Percentiles rank a stretch among this genome's conserved stretches.
These are phyloP conservation scores for Aspergillus sp. DNA, from an alignment of 2,329 filamentous ascomycete genomes.

Conservation along the genomic window DNA sequence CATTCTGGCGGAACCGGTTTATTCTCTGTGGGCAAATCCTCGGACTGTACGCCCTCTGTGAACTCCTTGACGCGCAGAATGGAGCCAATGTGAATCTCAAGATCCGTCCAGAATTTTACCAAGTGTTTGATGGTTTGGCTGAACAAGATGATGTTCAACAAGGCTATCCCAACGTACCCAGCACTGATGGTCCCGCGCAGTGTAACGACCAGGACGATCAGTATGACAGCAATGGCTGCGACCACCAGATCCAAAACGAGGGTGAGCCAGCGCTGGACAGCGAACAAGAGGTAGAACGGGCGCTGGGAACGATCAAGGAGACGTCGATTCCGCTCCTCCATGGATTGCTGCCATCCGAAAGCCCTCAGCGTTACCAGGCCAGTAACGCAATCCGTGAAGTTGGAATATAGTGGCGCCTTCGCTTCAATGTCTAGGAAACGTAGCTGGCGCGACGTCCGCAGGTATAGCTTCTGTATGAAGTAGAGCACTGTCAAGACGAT, in stretches of 20 bases:
- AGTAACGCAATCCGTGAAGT: slow-evolving; percentile 49
- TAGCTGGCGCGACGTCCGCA: slow-evolving; percentile 52
- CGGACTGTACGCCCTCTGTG: slow-evolving; percentile 34
- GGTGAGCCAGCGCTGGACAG: slow-evolving; percentile 50
- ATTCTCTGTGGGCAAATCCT: slow-evolving; percentile 36
- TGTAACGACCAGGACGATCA: slow-evolving; percentile 43
- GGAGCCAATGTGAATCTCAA: slow-evolving; percentile 51
- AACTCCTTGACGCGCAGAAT: slow-evolving; percentile 49
- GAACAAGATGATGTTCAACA: slow-evolving; percentile 47
- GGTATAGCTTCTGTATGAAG: slow-evolving; percentile 48
- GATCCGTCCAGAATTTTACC: slow-evolving; percentile 46
- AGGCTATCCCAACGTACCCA: slow-evolving; percentile 44
- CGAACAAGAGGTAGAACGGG: slow-evolving; percentile 49
- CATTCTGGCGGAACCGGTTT: slow-evolving; percentile 30
- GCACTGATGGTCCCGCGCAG: slow-evolving; percentile 35
- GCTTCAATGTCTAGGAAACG: slow-evolving; percentile 53
- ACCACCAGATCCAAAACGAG: slow-evolving; percentile 45
- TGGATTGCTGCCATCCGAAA: slow-evolving; percentile 44
- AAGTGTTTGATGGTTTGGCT: slow-evolving; percentile 43
- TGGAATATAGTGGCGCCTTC: slow-evolving; percentile 49
- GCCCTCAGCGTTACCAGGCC: slow-evolving; percentile 49
- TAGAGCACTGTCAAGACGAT: slow-evolving; percentile 40
- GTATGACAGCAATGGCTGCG: slow-evolving; percentile 38
- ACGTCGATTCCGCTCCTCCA: slow-evolving; percentile 37
- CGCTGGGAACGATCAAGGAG: slow-evolving; percentile 47